A percentile compares a stretch with the other conserved stretches of the same genome.
Conservation (phyloP, 2,329 filamentous ascomycete species). For the Aureobasidium lini region DNA sequence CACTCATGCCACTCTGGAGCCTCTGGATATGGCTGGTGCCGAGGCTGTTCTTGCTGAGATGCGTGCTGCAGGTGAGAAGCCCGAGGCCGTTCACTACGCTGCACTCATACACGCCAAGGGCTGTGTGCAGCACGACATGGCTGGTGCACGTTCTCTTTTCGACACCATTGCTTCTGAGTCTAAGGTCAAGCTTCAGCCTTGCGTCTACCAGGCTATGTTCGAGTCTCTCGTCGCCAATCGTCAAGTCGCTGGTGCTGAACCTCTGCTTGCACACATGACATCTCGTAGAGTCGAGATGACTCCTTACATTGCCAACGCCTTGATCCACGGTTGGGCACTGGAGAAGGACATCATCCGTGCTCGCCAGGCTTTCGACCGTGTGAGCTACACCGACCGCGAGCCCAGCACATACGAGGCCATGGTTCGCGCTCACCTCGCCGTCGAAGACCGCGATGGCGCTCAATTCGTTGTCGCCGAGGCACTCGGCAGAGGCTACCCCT, state of each 20-base stretch:
- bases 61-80: slow-evolving; percentile 61
- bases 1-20: slow-evolving; percentile 87
- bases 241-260: slow-evolving; percentile 66
- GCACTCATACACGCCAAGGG: slow-evolving; percentile 93
- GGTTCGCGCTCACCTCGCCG: slow-evolving; percentile 84
- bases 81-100: slow-evolving; percentile 92
- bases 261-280: slow-evolving; percentile 69
- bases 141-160: slow-evolving; percentile 73
- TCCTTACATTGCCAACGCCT: slow-evolving; percentile 94
- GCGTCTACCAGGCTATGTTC: slow-evolving; percentile 92
- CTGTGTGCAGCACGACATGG: slow-evolving; percentile 87
- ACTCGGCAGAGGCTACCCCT: slow-evolving; percentile 80
- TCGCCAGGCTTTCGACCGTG: slow-evolving; percentile 68
- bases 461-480: slow-evolving; percentile 81
- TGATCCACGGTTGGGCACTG: slow-evolving; percentile 93
- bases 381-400: slow-evolving; percentile 73
- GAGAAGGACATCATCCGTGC: slow-evolving; percentile 75
- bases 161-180: slow-evolving; percentile 66
- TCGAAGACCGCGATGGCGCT: slow-evolving; percentile 70
- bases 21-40: slow-evolving; percentile 79
- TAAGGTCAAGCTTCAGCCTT: slow-evolving; percentile 66
- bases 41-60: slow-evolving; percentile 77
- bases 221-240: slow-evolving; percentile 97
- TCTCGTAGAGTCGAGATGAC: slow-evolving; percentile 72
- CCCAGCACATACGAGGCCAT: slow-evolving; percentile 98